Percentiles rank a stretch among this genome's conserved stretches.
Conservation (phyloP, 2,329 filamentous ascomycete species). For the Xylaria digitata region DNA sequence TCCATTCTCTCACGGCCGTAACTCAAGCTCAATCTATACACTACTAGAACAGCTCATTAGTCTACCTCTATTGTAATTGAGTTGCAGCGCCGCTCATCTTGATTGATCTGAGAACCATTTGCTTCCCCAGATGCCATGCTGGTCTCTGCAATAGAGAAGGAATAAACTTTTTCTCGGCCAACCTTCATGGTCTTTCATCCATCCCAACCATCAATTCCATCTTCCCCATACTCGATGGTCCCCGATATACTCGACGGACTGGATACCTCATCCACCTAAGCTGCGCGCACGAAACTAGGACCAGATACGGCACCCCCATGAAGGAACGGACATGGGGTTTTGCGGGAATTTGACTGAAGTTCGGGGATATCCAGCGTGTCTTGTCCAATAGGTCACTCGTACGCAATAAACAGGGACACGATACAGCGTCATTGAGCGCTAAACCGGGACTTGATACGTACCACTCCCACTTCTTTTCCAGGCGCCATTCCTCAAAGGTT, state of each 20-base stretch:
- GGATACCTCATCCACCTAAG: constrained; percentile 9
- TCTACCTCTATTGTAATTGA: neutral
- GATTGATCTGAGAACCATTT: neutral
- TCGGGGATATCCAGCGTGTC: constrained; percentile 21
- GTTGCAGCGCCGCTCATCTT: neutral
- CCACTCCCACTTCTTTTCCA: constrained; percentile 25
- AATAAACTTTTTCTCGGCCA: neutral
- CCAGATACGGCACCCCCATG: constrained; percentile 20
- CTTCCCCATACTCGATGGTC: constrained; percentile 4
- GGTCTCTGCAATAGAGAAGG: neutral
- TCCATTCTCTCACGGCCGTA: neutral
- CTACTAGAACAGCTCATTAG: neutral
- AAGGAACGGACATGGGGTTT: constrained; percentile 31
- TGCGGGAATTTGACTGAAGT: constrained; percentile 38
- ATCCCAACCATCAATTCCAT: neutral
- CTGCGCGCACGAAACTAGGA: constrained; percentile 1
- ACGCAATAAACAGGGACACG: neutral
- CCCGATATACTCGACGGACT: constrained; percentile 1
- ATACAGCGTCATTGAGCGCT: constrained; percentile 23
- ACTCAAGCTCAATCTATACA: neutral
- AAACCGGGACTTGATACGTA: constrained; percentile 19
- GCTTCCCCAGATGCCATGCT: neutral
- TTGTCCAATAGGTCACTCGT: constrained; percentile 15
- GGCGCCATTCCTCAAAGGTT: constrained; percentile 31
- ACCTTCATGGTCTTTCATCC: constrained; percentile 1